A percentile compares a stretch with the other conserved stretches of the same genome.
Evolutionary conservation across 2,329 filamentous ascomycete genomes (phyloP).

Genomic region (Samsoniella hepiali): DNA sequence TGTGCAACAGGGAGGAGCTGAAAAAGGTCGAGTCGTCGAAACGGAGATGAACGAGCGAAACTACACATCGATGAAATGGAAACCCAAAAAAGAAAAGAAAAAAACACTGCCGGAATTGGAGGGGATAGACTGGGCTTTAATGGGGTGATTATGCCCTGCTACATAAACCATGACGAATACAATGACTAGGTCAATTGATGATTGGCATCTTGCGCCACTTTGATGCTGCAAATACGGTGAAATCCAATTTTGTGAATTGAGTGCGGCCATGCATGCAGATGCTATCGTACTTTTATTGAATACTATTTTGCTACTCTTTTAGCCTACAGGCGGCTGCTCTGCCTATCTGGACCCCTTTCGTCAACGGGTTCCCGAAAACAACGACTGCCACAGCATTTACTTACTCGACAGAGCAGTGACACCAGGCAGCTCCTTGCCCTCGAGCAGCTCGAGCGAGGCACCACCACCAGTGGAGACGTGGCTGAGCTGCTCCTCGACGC

Average conservation of each 20-base stretch:
- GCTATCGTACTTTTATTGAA: not conserved
- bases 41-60: slow-evolving; percentile 44
- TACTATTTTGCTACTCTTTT: not conserved
- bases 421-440: slow-evolving; percentile 96
- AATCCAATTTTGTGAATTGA: too few relatives aligned
- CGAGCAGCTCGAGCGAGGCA: slow-evolving; percentile 90
- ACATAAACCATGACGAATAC: slow-evolving; percentile 4
- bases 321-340: slow-evolving; percentile 8
- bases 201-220: not conserved
- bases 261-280: not conserved
- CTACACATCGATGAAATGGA: not conserved
- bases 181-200: not conserved
- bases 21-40: slow-evolving; percentile 86
- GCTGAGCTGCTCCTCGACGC: slow-evolving; percentile 92
- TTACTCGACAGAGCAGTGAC: slow-evolving; percentile 84
- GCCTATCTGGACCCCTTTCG: slow-evolving; percentile 3
- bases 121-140: not conserved
- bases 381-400: slow-evolving; percentile 39
- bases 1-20: slow-evolving; percentile 68
- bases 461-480: slow-evolving; percentile 97
- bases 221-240: not conserved
- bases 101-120: not conserved
- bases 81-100: not conserved
- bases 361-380: slow-evolving; percentile 16
- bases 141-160: not conserved